Evolutionary conservation across 371 early-diverging fungal species (phyloP).

Genomic region (Rhizomucor pusillus): DNA sequence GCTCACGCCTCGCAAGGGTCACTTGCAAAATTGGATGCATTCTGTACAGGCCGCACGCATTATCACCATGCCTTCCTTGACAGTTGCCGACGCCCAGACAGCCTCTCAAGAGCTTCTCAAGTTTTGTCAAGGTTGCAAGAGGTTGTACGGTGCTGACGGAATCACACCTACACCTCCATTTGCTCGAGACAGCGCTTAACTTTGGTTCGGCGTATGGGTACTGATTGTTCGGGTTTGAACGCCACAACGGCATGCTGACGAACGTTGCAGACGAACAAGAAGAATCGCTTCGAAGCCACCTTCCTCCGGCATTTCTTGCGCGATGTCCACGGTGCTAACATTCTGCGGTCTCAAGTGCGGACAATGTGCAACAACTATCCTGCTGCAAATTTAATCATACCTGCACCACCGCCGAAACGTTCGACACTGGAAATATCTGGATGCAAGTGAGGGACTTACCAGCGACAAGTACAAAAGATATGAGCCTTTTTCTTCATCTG

Average conservation of each 20-base stretch:
- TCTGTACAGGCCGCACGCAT: not conserved
- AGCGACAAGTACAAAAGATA: not conserved
- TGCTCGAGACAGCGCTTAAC: not conserved
- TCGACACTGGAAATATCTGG: not conserved
- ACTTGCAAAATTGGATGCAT: conserved; percentile 1
- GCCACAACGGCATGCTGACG: not conserved
- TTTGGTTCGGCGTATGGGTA: conserved; percentile 3
- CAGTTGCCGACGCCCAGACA: not conserved
- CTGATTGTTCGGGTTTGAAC: conserved; percentile 1
- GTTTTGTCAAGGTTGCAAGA: not conserved
- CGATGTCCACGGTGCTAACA: not conserved
- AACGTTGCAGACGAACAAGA: not conserved
- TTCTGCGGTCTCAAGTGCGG: not conserved
- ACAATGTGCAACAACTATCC: not conserved
- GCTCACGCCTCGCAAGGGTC: too few species aligned
- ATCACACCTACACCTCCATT: conserved; percentile 2
- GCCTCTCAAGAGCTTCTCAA: not conserved
- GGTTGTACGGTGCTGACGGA: not conserved
- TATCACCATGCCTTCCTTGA: not conserved
- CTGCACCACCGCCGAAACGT: too few species aligned
- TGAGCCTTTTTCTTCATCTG: not conserved
- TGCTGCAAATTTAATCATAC: not conserved
- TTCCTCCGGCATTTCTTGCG: not conserved
- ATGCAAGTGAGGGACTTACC: not conserved
- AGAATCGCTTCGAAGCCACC: not conserved